Evolutionary conservation across 2,329 filamentous ascomycete genomes (phyloP).

Genomic region (Arthrobotrys sinensis): DNA sequence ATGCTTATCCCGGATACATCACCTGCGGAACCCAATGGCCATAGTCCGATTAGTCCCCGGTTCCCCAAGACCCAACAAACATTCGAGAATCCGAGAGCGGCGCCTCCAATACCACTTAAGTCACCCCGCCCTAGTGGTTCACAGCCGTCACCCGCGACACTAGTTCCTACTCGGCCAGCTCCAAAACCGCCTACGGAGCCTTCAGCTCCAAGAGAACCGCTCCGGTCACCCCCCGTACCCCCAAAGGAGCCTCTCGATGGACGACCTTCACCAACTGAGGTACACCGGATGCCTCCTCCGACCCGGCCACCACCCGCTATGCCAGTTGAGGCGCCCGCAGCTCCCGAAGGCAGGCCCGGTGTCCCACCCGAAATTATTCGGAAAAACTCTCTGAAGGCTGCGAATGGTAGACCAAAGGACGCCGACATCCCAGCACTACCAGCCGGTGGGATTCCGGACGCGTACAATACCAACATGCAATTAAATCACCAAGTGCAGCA

Average conservation of each 20-base stretch:
- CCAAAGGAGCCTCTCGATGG: conserved; percentile 68
- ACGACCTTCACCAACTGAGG: conserved; percentile 43
- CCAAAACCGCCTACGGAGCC: conserved; percentile 81
- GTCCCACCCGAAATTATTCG: conserved; percentile 53
- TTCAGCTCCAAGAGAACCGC: conserved; percentile 70
- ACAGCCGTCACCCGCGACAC: conserved; percentile 66
- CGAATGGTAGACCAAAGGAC: conserved; percentile 62
- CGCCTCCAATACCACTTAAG: conserved; percentile 83
- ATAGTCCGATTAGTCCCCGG: conserved; percentile 57
- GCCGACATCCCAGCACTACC: conserved; percentile 49
- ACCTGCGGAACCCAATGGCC: conserved; percentile 63
- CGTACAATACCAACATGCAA: conserved; percentile 31
- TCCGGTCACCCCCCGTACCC: conserved; percentile 73
- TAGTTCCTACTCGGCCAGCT: conserved; percentile 86
- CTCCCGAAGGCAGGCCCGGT: conserved; percentile 47
- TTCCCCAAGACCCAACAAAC: conserved; percentile 69
- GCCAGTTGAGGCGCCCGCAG: conserved; percentile 30
- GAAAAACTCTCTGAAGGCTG: conserved; percentile 52
- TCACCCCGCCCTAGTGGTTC: conserved; percentile 69
- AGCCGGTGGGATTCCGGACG: conserved; percentile 23
- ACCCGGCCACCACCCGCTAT: conserved; percentile 46
- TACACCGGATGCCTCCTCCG: conserved; percentile 51
- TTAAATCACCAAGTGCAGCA: conserved; percentile 50
- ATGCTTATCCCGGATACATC: conserved; percentile 68
- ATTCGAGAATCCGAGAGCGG: conserved; percentile 95